phyloP scores from a whole-genome alignment of 176 grass and related monocot species.

The Olyra latifolia region DNA sequence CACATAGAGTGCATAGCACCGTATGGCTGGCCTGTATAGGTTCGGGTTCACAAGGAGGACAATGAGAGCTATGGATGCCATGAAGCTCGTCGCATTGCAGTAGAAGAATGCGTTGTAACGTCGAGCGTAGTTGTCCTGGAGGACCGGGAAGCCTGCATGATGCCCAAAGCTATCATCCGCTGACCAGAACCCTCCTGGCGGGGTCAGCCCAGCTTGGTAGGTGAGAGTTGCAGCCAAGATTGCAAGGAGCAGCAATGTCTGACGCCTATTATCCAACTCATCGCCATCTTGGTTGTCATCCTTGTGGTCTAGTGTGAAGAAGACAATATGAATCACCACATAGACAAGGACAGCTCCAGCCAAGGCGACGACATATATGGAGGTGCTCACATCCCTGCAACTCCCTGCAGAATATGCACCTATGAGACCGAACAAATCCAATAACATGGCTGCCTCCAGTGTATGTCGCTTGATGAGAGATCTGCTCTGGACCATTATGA shows the following conservation, averaged over 20 bases:
- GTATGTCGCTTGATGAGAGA: slow-evolving; percentile 1
- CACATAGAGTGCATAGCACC: slow-evolving; percentile 34
- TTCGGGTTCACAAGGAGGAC: slow-evolving; percentile 48
- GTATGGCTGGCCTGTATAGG: slow-evolving; percentile 31
- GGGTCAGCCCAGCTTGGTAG: slow-evolving; percentile 57
- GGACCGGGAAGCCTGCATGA: slow-evolving; percentile 31
- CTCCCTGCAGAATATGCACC: slow-evolving; percentile 45
- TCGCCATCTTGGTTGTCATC: background rate
- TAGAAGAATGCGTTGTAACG: slow-evolving; percentile 54
- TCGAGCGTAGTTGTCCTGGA: background rate
- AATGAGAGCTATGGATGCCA: slow-evolving; percentile 46
- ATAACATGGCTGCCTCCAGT: slow-evolving; percentile 39
- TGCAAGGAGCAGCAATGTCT: slow-evolving; percentile 40
- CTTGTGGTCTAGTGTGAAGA: slow-evolving; percentile 37
- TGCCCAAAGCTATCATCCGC: background rate
- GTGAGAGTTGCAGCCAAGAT: slow-evolving; percentile 45
- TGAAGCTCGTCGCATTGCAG: slow-evolving; percentile 53
- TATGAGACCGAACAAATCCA: slow-evolving; percentile 44
- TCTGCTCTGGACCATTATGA: slow-evolving; percentile 41
- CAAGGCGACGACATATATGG: slow-evolving; percentile 39
- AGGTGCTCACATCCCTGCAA: slow-evolving; percentile 4
- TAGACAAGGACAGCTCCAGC: slow-evolving; percentile 26
- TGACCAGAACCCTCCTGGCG: slow-evolving; percentile 39
- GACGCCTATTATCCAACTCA: slow-evolving; percentile 9
- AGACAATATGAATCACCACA: slow-evolving; percentile 42